These are phyloP conservation scores for Tulasnella sp. DNA, from an alignment of 768 basidiomycete genomes.

Conservation along the genomic window DNA sequence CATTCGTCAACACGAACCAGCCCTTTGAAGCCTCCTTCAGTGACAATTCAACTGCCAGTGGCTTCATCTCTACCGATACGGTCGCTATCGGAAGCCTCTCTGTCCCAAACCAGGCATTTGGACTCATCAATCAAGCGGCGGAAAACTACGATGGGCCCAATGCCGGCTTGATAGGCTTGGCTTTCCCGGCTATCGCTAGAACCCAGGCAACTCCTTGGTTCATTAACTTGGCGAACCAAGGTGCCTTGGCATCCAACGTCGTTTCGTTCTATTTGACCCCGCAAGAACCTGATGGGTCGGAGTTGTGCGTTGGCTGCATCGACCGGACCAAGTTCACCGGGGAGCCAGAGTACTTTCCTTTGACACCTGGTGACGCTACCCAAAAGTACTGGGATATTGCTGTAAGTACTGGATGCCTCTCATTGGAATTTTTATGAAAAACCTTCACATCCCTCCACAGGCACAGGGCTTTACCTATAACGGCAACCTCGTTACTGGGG, in stretches of 20 bases:
- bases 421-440: too few species aligned
- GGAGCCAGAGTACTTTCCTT: not conserved
- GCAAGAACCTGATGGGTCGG: not conserved
- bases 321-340: constrained; percentile 14
- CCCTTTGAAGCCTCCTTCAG: not conserved
- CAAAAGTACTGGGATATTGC: not conserved
- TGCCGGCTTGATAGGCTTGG: not conserved
- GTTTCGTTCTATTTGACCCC: not conserved
- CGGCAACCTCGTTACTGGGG: not conserved
- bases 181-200: not conserved
- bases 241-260: not conserved
- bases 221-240: not conserved
- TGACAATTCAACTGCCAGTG: not conserved
- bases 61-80: not conserved
- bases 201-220: not conserved
- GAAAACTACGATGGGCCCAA: not conserved
- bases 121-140: not conserved
- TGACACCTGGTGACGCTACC: not conserved
- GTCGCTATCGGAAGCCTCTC: not conserved
- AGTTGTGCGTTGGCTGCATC: constrained; percentile 16
- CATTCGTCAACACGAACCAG: not conserved
- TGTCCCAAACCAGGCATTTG: not conserved
- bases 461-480: not conserved
- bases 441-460: not conserved
- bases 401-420: not conserved